Evolutionary conservation across 2,329 filamentous ascomycete species (phyloP), one percentile per base, ranked within the genome.

Genomic region (Penicillium aurantiogriseum): DNA sequence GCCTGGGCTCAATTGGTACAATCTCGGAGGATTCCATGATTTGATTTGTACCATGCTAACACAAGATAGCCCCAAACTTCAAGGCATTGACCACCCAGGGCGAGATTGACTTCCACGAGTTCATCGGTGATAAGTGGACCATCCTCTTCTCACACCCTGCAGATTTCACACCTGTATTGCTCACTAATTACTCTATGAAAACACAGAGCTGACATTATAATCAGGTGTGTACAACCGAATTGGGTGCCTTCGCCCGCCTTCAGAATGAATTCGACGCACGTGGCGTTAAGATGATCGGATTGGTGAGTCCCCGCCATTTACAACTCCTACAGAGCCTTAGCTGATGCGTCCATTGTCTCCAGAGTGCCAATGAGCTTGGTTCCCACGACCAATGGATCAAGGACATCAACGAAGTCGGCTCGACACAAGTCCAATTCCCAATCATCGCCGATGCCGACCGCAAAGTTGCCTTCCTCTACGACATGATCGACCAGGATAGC

Each of bases 231-330:
- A 97, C 92, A 63, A 97, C 92, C 54, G 92, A 97, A 81, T 88
- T 97, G 62, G 92, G 92, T 62, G 92, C 92, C 59, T 95, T 97
- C 70, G 90, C 92, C 67, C 94, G 92, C 79, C 83, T 96, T 63
- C 87, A 91, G 80, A 85, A 87, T 69, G 91, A 96, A 77, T 96
- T 97, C 78, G 84, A 86, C 71, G 91, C 90, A 82, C 87, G 92
- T 63, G 87, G 86, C 63, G 90, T 93, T 70, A 95, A 96, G 85
- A 87, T 96, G 79, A 93, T 96, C 69, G 92, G 92, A 48, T 83
- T 97, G 66, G 80, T 82, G 68, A 45, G 75, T 69, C 13, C 21
- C 6, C 21, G 10, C 23, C 44, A 40, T 49, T 23, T n/a, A 4
- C 15, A 36, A 31, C 25, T 9, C 15, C 13, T 19, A 17, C 19